Conservation (phyloP, 805 yeast genomes). For the Lachancea kluyveri region DNA sequence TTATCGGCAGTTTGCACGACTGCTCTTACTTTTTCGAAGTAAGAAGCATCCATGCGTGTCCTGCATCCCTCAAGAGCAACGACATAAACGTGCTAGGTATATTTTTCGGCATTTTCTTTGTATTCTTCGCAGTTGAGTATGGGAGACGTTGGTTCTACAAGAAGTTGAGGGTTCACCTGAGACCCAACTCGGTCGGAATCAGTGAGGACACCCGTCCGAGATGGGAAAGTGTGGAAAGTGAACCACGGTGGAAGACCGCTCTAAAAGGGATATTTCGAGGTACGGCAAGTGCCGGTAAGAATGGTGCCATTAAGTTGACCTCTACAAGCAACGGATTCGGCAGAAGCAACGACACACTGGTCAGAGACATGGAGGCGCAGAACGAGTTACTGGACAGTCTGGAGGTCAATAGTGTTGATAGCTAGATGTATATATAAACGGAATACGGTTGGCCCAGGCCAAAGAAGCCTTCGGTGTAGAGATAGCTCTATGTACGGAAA, state of each 20-base stretch:
- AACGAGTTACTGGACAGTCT: constrained; percentile 36
- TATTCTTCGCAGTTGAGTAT: constrained; percentile 35
- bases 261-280: constrained; percentile 4
- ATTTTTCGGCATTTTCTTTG: constrained; percentile 45
- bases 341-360: constrained; percentile 7
- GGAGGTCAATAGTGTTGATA: constrained; percentile 25
- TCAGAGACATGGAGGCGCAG: constrained; percentile 35
- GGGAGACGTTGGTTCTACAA: constrained; percentile 30
- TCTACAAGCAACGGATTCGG: constrained; percentile 6
- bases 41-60: constrained; percentile 79
- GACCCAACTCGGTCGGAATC: constrained; percentile 36
- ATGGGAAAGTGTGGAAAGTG: constrained; percentile 25
- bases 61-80: constrained; percentile 63
- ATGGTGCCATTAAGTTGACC: constrained; percentile 11
- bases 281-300: not conserved
- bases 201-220: constrained; percentile 38
- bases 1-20: constrained; percentile 64
- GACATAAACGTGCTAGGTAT: constrained; percentile 62
- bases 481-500: too few species aligned
- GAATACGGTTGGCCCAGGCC: not conserved
- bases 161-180: constrained; percentile 11
- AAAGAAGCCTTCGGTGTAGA: too few species aligned
- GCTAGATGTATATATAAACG: not conserved
- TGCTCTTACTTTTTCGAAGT: constrained; percentile 84
- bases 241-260: constrained; percentile 11